Base-by-base conservation (phyloP, 2,329 filamentous ascomycete genomes). In the Xylaria polymorpha region DNA sequence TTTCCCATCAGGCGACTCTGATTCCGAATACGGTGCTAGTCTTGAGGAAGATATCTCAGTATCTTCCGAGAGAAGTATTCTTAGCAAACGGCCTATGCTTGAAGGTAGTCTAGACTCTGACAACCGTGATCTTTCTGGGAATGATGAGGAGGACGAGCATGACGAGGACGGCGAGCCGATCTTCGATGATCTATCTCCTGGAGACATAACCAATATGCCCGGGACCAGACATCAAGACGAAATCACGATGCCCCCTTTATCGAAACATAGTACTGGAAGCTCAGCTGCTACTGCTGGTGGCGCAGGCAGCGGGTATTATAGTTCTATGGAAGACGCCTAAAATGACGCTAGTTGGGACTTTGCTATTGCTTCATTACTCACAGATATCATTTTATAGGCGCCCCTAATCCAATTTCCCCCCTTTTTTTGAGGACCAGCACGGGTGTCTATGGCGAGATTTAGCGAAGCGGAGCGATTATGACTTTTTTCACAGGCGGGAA, bases 181-280 rank as follows among this genome's bases (percentile, higher is more conserved):
- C 72, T 86, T 86, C 74, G 89, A 86, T 74, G 89, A 86, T 72
- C 92, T 91, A 0, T 91, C 90, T 61, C 90, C 92, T 61, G 86
- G 93, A 80, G 87, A 92, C 66, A 85, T 90, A 58, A 88, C 46
- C 29, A 88, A 78, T 83, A 94, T 77, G 83, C 95, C 74, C 85
- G 66, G 57, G 5, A 50, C 63, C 4, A 88, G 93, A 84, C 80
- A 90, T 41, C 90, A 90, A 63, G 92, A 94, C 75, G 84, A 86
- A 64, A 90, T 93, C 29, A 92, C 94, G 78, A 83, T 95, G 35
- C 91, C 91, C 8, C 91, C 86, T 71, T 84, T 95, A 71, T 92
- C 96, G 75, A 95, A 92, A 50, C 92, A 91, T 87, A 93, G 95
- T 82, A 97, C 96, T 71, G 93, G 93, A 71, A 97, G 97, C 83